Evolutionary conservation across 202 grass and related monocot genomes (phyloP), one percentile per base, ranked within the genome.

Genomic region (Dendrocalamus latiflorus): DNA sequence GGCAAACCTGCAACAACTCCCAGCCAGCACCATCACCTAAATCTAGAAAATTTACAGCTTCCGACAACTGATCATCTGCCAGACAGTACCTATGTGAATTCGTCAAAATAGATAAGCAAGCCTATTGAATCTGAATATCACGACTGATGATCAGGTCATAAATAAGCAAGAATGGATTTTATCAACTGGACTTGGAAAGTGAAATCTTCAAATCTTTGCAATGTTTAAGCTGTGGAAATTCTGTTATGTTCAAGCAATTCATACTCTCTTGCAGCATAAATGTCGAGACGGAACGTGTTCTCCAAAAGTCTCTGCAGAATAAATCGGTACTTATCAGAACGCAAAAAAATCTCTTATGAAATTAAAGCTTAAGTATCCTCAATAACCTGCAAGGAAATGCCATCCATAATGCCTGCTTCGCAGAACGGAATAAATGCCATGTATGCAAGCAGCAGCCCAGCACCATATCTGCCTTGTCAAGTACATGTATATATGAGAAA

Each of bases 361-460:
- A 33, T 63, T 9, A 28, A 63, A 75, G 62, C 58, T 58, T 24
- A 86, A 66, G 14, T 43, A 77, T 64, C 51, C 51, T 47, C 34
- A 88, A 73, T 86, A 73, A 98, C 95, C 86, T 94, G 92, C 90
- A 98, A 87, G 4, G 92, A 94, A 62, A 98, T 93, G 72, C 79
- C 89, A 88, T 98, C 92, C 74, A 91, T 91, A 70, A 88, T 78
- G 48, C 92, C 90, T 61, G 88, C 62, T 89, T 98, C 69, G 10
- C 92, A 98, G 78, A 98, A 98, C 8, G 95, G 95, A 82, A 98
- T 74, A 91, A 98, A 98, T n/a, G 90, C 72, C 84, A 98, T 90
- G 89, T 93, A 98, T 51, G 92, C 95, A 90, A 94, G 70, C 77
- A 98, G 92, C 61, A 98, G 83, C 68, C 95, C 92, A 34, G 95